Conservation (phyloP, 2,329 filamentous ascomycete species). For the Trichoderma sp. region DNA sequence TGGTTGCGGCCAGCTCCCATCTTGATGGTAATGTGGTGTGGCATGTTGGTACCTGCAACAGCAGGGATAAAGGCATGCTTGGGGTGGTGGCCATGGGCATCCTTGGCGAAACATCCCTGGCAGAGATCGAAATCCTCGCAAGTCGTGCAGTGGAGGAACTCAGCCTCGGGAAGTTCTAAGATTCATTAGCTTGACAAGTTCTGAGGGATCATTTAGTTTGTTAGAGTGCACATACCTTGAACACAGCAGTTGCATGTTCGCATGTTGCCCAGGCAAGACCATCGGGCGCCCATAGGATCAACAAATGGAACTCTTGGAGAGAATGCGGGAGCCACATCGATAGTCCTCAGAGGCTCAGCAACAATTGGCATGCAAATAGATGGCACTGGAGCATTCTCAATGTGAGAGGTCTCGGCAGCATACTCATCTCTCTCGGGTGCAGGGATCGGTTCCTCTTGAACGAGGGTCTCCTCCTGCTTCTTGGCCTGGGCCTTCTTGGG, state of each 20-base stretch:
- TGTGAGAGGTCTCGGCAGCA: constrained; percentile 20
- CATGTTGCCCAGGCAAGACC: constrained; percentile 38
- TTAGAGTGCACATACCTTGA: constrained; percentile 36
- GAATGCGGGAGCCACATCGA: constrained; percentile 1
- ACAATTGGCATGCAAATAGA: background rate
- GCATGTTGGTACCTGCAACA: constrained; percentile 62
- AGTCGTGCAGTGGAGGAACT: constrained; percentile 80
- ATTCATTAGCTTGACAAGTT: constrained; percentile 32
- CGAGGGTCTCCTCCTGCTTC: constrained; percentile 27
- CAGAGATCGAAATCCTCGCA: constrained; percentile 96
- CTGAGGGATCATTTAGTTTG: constrained; percentile 27
- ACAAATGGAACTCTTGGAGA: constrained; percentile 28
- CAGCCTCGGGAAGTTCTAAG: constrained; percentile 68
- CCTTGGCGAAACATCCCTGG: constrained; percentile 72
- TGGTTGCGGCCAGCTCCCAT: constrained; percentile 79
- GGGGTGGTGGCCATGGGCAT: constrained; percentile 88
- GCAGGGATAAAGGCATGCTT: constrained; percentile 77
- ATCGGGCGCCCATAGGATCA: constrained; percentile 29
- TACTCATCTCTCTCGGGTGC: background rate
- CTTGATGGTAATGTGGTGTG: constrained; percentile 63
- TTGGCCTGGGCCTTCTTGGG: constrained; percentile 64
- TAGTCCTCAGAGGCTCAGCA: background rate
- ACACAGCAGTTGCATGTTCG: constrained; percentile 72
- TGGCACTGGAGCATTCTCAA: constrained; percentile 14
- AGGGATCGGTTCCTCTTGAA: constrained; percentile 31